Evolutionary conservation across 179 eudicot genomes (phyloP), one percentile per base, ranked within the genome.

Genomic region (Silene noctiflora): DNA sequence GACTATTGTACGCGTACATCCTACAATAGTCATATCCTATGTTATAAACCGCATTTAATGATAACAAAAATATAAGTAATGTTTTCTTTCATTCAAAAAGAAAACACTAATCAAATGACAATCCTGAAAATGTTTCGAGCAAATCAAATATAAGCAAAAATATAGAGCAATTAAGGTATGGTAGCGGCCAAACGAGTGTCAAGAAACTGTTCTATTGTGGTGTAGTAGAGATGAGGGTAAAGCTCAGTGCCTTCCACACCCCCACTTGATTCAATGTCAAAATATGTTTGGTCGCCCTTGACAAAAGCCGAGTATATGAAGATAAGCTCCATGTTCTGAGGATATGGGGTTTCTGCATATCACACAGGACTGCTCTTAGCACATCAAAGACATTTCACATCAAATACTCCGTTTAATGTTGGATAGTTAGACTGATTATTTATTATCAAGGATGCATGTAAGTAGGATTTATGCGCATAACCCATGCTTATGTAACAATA

Each of bases 271-370:
- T 87, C 86, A 1, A 88, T 81, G 74, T 90, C 94, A 27, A 90
- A 94, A 73, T 89, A 90, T 4, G 92, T 92, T 60, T 90, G 97
- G 82, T 90, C 96, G 66, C 98, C 97, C 75, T 88, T 94, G 24
- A 94, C 90, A 72, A 94, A 94, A 16, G 89, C 88, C 4, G 88
- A 82, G 81, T 90, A 90, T 85, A 88, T 86, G 88, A 92, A 90
- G 53, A 92, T 81, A 78, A 89, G 74, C 61, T 81, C 79, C 88
- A 83, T 85, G 81, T 88, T 89, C 67, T 85, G 81, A 14, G 97
- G 97, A 77, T 85, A 92, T 29, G 87, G 91, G 69, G 90, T 88
- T 77, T 88, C 98, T 94, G 91, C 82, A 88, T 64, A 33, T 13
- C 64, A 66, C 46, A 60, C 1, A 75, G 31, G 29, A 25, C 19